These are phyloP conservation scores for Trapa bicornis DNA, from an alignment of 345 rosid genomes.

Conservation along the genomic window DNA sequence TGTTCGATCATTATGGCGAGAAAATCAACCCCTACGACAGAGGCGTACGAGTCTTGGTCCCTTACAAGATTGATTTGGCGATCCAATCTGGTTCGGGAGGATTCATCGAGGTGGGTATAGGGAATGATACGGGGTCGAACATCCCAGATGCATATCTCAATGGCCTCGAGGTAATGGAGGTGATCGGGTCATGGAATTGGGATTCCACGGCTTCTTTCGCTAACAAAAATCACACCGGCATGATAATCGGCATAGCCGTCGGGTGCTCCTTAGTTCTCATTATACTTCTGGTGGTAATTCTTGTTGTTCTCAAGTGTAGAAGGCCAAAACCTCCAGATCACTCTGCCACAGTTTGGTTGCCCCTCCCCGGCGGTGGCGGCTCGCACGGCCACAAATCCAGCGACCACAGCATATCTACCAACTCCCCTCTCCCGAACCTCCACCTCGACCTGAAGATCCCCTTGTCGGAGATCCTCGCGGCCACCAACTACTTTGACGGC, in stretches of 20 bases:
- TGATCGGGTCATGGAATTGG: slow-evolving; percentile 14
- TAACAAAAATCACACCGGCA: background rate
- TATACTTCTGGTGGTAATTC: slow-evolving; percentile 9
- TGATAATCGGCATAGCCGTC: slow-evolving; percentile 17
- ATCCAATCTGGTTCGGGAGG: slow-evolving; percentile 34
- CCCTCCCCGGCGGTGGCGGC: slow-evolving; percentile 9
- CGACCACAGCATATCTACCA: slow-evolving; percentile 7
- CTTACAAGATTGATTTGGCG: slow-evolving; percentile 33
- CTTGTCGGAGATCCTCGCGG: slow-evolving; percentile 24
- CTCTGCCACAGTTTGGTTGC: slow-evolving; percentile 15
- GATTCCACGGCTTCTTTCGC: background rate
- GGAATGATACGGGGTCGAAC: background rate
- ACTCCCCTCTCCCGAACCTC: slow-evolving; percentile 15
- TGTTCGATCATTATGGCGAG: slow-evolving; percentile 13
- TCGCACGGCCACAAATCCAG: slow-evolving; percentile 11
- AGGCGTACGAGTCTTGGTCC: background rate
- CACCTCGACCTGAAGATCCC: slow-evolving; percentile 30
- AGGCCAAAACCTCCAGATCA: slow-evolving; percentile 11
- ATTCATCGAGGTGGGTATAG: slow-evolving; percentile 20
- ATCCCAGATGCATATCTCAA: slow-evolving; percentile 22
- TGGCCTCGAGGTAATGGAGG: slow-evolving; percentile 46
- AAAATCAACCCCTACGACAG: slow-evolving; percentile 11
- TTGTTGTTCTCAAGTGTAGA: slow-evolving; percentile 6
- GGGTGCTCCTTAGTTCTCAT: slow-evolving; percentile 19
- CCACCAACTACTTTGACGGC: slow-evolving; percentile 31